Evolutionary conservation across 768 basidiomycete species (phyloP), one percentile per base, ranked within the genome.

Genomic region (Boletus reticuloceps): DNA sequence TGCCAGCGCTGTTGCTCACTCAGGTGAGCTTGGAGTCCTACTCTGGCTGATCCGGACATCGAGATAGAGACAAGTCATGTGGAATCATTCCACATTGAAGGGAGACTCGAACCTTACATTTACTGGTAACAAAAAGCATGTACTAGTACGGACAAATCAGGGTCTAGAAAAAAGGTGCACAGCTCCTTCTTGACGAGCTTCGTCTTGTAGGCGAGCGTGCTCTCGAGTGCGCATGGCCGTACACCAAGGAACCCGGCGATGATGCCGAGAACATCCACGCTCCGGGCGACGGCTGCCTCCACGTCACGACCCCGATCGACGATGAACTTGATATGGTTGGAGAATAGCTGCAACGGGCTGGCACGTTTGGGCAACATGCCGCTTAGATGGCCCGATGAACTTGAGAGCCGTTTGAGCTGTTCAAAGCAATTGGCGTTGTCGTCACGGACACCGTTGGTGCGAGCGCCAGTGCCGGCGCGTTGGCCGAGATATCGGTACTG

Each of bases 211-310:
- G 93, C 91, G 39, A 99, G 77, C 0, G 90, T 81, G 3, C 78
- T 79, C 69, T 96, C 94, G 17, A 99, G 79, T 0, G 83, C 83
- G 4, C 79, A 69, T 1, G 88, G 68, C 34, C 82, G 79, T 4
- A 98, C 85, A 16, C 96, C 97, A 12, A 99, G 78, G 72, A 98
- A 97, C 53, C 96, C 94, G n/a, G 94, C 84, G 20, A 93, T 92
- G 20, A 91, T 82, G 25, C 80, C 80, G n/a, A 96, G 81, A 1
- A 87, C 73, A 49, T 97, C 94, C 7, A 76, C 77, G 64, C 97
- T 98, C 47, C 88, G 83, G 3, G 98, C 94, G 31, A 95, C 88
- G 4, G 97, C 94, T 1, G 94, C 92, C 58, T 97, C 96, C 66
- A 93, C 88, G 63, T 97, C 94, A 16, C 88, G 81, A 58, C 79